Percentiles rank a stretch among this genome's conserved stretches.
Evolutionary conservation across 805 yeast genomes (phyloP).

Genomic region (Candida nanaspora): DNA sequence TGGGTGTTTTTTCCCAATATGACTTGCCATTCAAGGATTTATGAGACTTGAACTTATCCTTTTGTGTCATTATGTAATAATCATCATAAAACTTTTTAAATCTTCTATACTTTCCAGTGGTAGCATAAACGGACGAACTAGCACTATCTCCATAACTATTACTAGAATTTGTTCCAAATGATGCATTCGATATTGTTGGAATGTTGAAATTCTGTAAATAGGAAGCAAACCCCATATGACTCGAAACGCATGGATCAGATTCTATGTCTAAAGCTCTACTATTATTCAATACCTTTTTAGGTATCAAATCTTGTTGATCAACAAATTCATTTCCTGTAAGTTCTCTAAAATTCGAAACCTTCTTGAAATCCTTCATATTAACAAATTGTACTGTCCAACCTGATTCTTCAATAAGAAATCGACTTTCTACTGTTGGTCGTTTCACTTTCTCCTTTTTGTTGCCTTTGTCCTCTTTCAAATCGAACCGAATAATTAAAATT

Average conservation of each 20-base stretch:
- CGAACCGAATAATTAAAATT: slow-evolving; percentile 26
- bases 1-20: slow-evolving; percentile 21
- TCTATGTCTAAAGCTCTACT: slow-evolving; percentile 32
- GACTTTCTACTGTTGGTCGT: slow-evolving; percentile 10
- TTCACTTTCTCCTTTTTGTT: background rate
- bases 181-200: slow-evolving; percentile 2
- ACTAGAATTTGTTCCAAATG: too few relatives aligned
- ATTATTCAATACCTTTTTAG: slow-evolving; percentile 29
- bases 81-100: slow-evolving; percentile 22
- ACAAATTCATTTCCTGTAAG: slow-evolving; percentile 39
- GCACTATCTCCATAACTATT: background rate
- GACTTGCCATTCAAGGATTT: slow-evolving; percentile 18
- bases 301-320: slow-evolving; percentile 19
- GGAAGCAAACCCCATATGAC: slow-evolving; percentile 33
- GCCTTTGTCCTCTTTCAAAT: slow-evolving; percentile 5
- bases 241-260: slow-evolving; percentile 32
- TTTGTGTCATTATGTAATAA: slow-evolving; percentile 17
- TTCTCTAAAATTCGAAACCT: slow-evolving; percentile 40
- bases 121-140: background rate
- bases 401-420: slow-evolving; percentile 35
- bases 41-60: slow-evolving; percentile 12
- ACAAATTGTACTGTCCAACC: slow-evolving; percentile 49
- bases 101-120: slow-evolving; percentile 21
- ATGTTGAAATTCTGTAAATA: slow-evolving; percentile 19
- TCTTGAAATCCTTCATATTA: slow-evolving; percentile 32